Conservation (phyloP, 2,329 filamentous ascomycete species). For the Cryphonectria nitschkei region DNA sequence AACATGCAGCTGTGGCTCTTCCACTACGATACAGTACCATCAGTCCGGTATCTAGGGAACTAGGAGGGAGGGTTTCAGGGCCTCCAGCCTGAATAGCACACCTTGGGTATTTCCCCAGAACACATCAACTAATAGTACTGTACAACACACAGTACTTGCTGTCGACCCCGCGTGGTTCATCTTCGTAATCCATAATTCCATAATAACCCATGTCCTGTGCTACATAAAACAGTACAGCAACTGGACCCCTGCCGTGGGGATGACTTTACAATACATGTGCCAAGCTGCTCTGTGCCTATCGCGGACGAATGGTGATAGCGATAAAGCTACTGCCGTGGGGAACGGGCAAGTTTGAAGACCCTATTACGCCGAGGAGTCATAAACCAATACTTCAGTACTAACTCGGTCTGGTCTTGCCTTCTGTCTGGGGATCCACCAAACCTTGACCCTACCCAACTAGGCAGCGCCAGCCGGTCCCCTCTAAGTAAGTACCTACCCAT, state of each 20-base stretch:
- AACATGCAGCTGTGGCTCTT: background rate
- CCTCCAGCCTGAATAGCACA: background rate
- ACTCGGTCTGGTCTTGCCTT: background rate
- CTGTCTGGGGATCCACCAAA: background rate
- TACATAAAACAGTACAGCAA: background rate
- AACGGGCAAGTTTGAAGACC: background rate
- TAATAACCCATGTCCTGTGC: background rate
- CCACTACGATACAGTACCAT: background rate
- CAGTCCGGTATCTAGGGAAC: background rate
- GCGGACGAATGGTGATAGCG: background rate
- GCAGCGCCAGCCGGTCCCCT: slow-evolving; percentile 1
- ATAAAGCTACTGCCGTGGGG: slow-evolving; percentile 1
- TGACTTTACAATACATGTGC: background rate
- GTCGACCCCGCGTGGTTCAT: no score
- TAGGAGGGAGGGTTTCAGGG: background rate
- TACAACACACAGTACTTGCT: no score
- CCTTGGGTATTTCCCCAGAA: no score
- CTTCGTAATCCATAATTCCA: no score
- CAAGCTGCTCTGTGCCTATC: slow-evolving; percentile 11
- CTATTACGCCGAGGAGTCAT: background rate
- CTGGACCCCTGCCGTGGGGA: background rate
- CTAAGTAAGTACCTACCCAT: background rate
- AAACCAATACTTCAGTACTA: background rate
- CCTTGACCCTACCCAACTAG: slow-evolving; percentile 8
- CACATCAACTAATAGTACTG: no score